Base-by-base conservation (phyloP, 768 basidiomycete genomes). In the Leucocoprinus birnbaumii region DNA sequence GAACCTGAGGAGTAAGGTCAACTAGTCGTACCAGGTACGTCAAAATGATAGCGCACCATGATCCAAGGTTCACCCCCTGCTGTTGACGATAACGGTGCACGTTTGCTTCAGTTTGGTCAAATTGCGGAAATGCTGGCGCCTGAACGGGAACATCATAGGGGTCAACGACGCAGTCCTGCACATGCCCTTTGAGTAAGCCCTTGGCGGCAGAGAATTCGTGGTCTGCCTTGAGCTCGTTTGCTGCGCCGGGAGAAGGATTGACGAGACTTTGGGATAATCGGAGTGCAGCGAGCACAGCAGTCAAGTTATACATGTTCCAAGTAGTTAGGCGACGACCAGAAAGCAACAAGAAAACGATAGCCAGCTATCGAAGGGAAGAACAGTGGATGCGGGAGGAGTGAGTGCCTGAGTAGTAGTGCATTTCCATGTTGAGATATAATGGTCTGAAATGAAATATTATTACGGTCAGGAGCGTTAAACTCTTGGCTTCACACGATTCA, bases 41-140 rank as follows among this genome's bases (percentile, higher is more conserved):
- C 3, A 3, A 22, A 38, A 25, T 21, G 25, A 3, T 7, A 26
- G 48, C 44, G 40, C 48, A 83, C 85, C 83, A 85, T 3, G 82
- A 84, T 3, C 86, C 84, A 9, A 87, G 64, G 61, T 88, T 87
- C 14, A 87, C 85, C 5, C 78, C 74, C 50, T 79, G 78, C 59
- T 87, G 86, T 60, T 81, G 80, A 45, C 85, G 68, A 59, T 87
- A 86, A 5, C 85, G 78, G 60, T 77, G 84, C 2, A 86, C 65
- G 38, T 67, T 73, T 1, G 83, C 81, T 52, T 68, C 68, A n/a
- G 68, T 66, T 24, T 68, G 65, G 61, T 86, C 78, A 59, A 76
- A 85, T 0, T 80, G 72, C 6, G 75, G 65, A 60, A 83, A 83
- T 0, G 61, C 54, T 53, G 74, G 73, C 18, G 72, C 60, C 8